A percentile compares a stretch with the other conserved stretches of the same genome.
phyloP scores from a whole-genome alignment of 2,329 filamentous ascomycete species.

The Simplicillium aogashimaense region DNA sequence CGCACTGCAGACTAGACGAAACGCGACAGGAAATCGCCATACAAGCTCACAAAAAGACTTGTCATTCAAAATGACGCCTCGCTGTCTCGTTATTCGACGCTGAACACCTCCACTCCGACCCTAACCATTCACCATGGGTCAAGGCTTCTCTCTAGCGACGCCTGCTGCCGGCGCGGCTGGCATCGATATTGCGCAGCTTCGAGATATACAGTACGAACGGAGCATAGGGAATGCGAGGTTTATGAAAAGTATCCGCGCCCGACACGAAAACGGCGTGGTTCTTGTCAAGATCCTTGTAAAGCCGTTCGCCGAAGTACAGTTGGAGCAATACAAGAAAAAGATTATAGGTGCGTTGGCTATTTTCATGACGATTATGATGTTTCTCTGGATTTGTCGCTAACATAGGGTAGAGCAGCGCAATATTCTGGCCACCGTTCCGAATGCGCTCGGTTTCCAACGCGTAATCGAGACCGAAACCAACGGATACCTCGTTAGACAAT shows the following conservation, averaged over 20 bases:
- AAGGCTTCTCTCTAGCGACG: conserved; percentile 89
- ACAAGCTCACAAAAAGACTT: background rate
- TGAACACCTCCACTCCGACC: conserved; percentile 1
- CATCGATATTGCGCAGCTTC: conserved; percentile 87
- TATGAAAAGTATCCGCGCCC: conserved; percentile 90
- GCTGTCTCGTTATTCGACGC: background rate
- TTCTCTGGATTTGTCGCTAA: background rate
- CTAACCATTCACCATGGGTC: conserved; percentile 57
- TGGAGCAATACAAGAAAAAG: conserved; percentile 67
- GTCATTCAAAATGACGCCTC: background rate
- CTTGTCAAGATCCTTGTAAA: conserved; percentile 95
- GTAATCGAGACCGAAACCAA: conserved; percentile 86
- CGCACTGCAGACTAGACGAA: too few relatives aligned
- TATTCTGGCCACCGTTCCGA: conserved; percentile 72
- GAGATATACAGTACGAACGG: conserved; percentile 85
- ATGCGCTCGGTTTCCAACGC: conserved; percentile 82
- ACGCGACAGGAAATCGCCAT: background rate
- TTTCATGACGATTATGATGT: background rate
- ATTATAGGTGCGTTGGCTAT: conserved; percentile 51
- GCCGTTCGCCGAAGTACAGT: conserved; percentile 71
- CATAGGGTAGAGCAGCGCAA: conserved; percentile 62
- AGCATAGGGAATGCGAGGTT: conserved; percentile 86
- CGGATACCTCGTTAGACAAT: conserved; percentile 89
- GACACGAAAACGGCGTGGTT: conserved; percentile 82
- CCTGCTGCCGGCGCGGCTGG: conserved; percentile 85